These are phyloP conservation scores for Cicer arietinum DNA, from an alignment of 306 rosid genomes.

Conservation along the genomic window DNA sequence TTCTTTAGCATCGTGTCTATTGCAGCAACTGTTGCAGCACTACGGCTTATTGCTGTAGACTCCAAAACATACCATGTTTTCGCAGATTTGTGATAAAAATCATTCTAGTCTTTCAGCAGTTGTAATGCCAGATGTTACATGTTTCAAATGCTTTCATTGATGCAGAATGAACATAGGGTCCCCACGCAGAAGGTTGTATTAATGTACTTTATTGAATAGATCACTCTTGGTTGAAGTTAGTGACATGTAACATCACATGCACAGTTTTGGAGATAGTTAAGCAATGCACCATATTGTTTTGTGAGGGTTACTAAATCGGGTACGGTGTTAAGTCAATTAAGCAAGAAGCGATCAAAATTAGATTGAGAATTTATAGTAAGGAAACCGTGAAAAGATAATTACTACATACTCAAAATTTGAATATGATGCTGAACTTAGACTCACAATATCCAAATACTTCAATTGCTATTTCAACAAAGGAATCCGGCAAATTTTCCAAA, in stretches of 20 bases:
- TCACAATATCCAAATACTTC: background rate
- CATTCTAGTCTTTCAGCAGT: conserved; percentile 14
- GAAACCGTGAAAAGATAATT: conserved; percentile 1
- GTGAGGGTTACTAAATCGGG: background rate
- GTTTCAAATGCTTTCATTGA: conserved; percentile 21
- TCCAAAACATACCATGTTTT: conserved; percentile 80
- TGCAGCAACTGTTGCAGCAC: conserved; percentile 76
- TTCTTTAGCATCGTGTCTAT: conserved; percentile 68
- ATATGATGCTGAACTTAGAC: conserved; percentile 13
- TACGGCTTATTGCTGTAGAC: conserved; percentile 79
- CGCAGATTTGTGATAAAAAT: conserved; percentile 70
- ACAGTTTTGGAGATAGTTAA: conserved; percentile 1
- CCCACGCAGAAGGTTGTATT: background rate
- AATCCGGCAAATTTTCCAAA: no score
- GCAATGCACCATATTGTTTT: background rate
- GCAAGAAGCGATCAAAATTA: background rate
- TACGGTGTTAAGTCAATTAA: background rate
- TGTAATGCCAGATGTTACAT: background rate
- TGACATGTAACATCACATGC: background rate
- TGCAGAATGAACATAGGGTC: background rate
- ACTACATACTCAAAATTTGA: conserved; percentile 4
- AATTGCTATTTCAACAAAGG: no score
- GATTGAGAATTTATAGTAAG: background rate
- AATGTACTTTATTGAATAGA: background rate
- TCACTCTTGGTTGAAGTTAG: background rate